Evolutionary conservation across 768 basidiomycete species (phyloP).

Genomic region (Suillus luteus): DNA sequence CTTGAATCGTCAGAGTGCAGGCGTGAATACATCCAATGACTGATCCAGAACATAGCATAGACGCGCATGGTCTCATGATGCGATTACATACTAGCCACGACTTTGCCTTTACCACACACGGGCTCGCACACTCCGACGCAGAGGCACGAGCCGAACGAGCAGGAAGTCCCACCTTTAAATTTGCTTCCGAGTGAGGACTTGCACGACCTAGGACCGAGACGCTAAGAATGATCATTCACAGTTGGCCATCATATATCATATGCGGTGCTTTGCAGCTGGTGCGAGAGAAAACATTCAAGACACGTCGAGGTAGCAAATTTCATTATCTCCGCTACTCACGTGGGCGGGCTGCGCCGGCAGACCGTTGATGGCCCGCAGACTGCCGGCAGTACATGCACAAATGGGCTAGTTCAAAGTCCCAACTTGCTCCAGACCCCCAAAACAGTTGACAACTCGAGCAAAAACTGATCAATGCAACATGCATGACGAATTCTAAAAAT

Average conservation of each 20-base stretch:
- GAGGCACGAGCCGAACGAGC: not conserved
- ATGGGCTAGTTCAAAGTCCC: too few species aligned
- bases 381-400: too few species aligned
- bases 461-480: too few species aligned
- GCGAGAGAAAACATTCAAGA: not conserved
- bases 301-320: too few species aligned
- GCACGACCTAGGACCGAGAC: too few species aligned
- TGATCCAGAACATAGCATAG: not conserved
- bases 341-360: too few species aligned
- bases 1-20: slow-evolving; percentile 64
- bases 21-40: slow-evolving; percentile 58
- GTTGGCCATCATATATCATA: not conserved
- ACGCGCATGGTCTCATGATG: not conserved
- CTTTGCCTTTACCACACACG: not conserved
- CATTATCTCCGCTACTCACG: too few species aligned
- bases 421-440: too few species aligned
- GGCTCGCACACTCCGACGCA: not conserved
- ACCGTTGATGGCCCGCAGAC: not conserved
- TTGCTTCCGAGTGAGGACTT: not conserved
- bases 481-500: not conserved
- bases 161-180: not conserved
- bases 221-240: not conserved
- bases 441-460: too few species aligned
- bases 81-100: not conserved
- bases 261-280: not conserved